Conservation (phyloP, 2,329 filamentous ascomycete species). For the Trichoderma koningiopsis region DNA sequence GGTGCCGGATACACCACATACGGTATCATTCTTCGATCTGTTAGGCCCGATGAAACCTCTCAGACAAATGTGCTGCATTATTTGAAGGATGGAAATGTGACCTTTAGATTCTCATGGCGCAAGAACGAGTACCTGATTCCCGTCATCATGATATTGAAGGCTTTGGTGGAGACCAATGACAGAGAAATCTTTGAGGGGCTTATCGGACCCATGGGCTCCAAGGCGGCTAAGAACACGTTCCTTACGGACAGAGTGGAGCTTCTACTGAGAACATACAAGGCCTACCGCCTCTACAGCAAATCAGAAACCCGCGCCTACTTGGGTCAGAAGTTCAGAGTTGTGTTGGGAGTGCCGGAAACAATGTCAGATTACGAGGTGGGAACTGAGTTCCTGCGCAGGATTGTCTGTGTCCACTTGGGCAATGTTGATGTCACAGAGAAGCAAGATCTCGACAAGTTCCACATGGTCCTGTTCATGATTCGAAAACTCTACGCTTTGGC, state of each 20-base stretch:
- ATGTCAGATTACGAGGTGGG: slow-evolving; percentile 88
- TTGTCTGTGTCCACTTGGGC: slow-evolving; percentile 90
- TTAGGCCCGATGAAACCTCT: slow-evolving; percentile 95
- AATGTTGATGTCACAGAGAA: slow-evolving; percentile 79
- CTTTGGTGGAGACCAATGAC: slow-evolving; percentile 92
- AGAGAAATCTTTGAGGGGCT: slow-evolving; percentile 94
- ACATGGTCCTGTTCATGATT: slow-evolving; percentile 92
- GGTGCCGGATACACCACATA: slow-evolving; percentile 85
- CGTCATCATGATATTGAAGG: slow-evolving; percentile 95
- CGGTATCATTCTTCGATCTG: slow-evolving; percentile 88
- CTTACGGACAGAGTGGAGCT: slow-evolving; percentile 93
- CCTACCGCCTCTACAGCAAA: slow-evolving; percentile 80
- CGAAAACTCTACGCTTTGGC: slow-evolving; percentile 92
- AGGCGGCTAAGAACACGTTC: slow-evolving; percentile 84
- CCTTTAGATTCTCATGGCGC: slow-evolving; percentile 95
- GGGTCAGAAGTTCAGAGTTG: slow-evolving; percentile 86
- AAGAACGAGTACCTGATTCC: slow-evolving; percentile 97
- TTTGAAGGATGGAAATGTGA: slow-evolving; percentile 91
- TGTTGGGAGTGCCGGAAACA: slow-evolving; percentile 80
- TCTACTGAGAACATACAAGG: slow-evolving; percentile 89
- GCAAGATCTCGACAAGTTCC: slow-evolving; percentile 91
- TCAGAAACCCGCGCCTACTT: slow-evolving; percentile 82
- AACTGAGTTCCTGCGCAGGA: slow-evolving; percentile 84
- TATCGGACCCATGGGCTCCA: slow-evolving; percentile 74
- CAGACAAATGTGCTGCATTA: slow-evolving; percentile 98